A percentile compares a stretch with the other conserved stretches of the same genome.
Conservation (phyloP, 2,329 filamentous ascomycete genomes). For the Xylaria sp. region DNA sequence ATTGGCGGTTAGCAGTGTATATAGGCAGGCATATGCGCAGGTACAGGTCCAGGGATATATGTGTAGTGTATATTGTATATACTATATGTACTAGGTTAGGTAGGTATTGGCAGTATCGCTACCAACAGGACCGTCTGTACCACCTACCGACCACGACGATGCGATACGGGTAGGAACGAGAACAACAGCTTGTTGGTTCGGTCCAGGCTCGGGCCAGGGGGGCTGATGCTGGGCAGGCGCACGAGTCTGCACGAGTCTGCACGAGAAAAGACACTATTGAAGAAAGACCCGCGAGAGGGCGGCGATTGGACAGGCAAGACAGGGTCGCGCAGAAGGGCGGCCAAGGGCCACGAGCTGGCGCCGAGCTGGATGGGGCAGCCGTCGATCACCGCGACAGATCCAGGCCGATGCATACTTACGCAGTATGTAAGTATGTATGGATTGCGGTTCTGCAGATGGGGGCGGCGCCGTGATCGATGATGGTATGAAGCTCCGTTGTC, state of each 20-base stretch:
- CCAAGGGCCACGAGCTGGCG: slow-evolving; percentile 18
- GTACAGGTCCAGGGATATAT: not conserved
- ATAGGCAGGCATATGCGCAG: not conserved
- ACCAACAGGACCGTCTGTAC: not conserved
- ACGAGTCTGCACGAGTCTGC: slow-evolving; percentile 15
- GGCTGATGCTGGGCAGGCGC: slow-evolving; percentile 26
- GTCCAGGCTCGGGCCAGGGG: slow-evolving; percentile 14
- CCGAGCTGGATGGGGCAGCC: slow-evolving; percentile 18
- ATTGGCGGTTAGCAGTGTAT: slow-evolving; percentile 1
- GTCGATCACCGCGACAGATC: slow-evolving; percentile 12
- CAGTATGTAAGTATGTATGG: not conserved
- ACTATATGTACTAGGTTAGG: too few species aligned
- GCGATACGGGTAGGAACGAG: not conserved
- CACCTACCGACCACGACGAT: not conserved
- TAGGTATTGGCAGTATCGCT: not conserved
- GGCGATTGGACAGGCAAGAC: slow-evolving; percentile 24
- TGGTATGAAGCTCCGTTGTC: not conserved
- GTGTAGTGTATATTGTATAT: not conserved
- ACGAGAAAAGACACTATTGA: slow-evolving; percentile 31
- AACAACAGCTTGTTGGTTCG: slow-evolving; percentile 25
- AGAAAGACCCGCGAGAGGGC: slow-evolving; percentile 22
- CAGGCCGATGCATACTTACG: not conserved
- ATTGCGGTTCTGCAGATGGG: not conserved
- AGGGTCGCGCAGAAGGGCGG: slow-evolving; percentile 14
- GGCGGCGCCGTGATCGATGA: not conserved